Evolutionary conservation across 179 eudicot genomes (phyloP).

Genomic region (Kewa caespitosa): DNA sequence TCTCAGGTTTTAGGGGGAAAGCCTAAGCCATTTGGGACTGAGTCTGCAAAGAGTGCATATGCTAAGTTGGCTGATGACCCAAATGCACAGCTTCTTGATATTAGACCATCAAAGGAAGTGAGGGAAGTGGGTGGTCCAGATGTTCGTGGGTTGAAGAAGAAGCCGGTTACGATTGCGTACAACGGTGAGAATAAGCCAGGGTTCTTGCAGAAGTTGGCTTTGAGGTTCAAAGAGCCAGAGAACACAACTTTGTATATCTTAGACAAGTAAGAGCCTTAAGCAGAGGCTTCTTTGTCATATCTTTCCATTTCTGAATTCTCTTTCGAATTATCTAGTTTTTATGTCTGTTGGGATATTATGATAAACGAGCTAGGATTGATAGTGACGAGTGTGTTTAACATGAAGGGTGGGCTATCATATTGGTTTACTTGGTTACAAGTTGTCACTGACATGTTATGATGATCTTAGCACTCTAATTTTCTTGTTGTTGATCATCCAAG

Average conservation of each 20-base stretch:
- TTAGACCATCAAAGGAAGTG: slow-evolving; percentile 54
- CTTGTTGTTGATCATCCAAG: no score
- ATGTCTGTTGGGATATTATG: background rate
- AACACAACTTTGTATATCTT: slow-evolving; percentile 80
- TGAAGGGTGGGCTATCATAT: background rate
- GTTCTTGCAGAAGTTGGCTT: slow-evolving; percentile 81
- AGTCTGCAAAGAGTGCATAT: slow-evolving; percentile 74
- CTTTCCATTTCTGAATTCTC: background rate
- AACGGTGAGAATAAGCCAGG: slow-evolving; percentile 77
- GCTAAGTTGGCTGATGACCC: slow-evolving; percentile 72
- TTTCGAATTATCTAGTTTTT: background rate
- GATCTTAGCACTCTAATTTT: no score
- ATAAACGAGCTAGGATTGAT: background rate
- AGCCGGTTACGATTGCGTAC: slow-evolving; percentile 60
- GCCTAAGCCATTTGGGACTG: slow-evolving; percentile 73
- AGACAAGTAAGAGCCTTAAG: slow-evolving; percentile 75
- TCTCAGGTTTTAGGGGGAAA: slow-evolving; percentile 67
- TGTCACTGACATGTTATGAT: background rate
- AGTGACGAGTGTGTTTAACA: background rate
- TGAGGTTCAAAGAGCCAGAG: slow-evolving; percentile 89
- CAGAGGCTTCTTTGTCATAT: background rate
- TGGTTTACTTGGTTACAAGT: background rate
- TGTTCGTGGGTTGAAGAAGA: slow-evolving; percentile 72
- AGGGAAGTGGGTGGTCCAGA: slow-evolving; percentile 75
- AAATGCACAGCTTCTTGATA: slow-evolving; percentile 76